phyloP scores from a whole-genome alignment of 805 yeast genomes.

The Ogataea naganishii region DNA sequence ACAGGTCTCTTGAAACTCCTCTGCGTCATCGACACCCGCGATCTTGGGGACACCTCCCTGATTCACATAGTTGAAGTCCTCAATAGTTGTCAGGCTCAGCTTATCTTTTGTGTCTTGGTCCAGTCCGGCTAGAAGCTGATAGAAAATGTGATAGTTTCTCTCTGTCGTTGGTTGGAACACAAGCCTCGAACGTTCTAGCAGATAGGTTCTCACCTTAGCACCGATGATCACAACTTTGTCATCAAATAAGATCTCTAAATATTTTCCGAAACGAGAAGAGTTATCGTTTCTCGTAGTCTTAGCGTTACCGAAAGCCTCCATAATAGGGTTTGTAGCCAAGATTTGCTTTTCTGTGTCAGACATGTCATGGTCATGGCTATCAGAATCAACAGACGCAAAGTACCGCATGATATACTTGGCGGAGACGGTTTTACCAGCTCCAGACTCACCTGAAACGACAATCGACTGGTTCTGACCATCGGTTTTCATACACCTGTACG shows the following conservation, averaged over 20 bases:
- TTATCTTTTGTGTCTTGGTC: slow-evolving; percentile 42
- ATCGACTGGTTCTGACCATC: slow-evolving; percentile 86
- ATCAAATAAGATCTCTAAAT: slow-evolving; percentile 84
- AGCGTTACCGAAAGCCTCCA: slow-evolving; percentile 98
- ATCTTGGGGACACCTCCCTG: slow-evolving; percentile 77
- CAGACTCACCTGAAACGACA: slow-evolving; percentile 95
- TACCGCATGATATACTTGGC: slow-evolving; percentile 97
- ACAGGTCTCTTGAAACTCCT: slow-evolving; percentile 67
- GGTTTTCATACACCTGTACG: slow-evolving; percentile 87
- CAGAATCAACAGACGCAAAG: slow-evolving; percentile 83
- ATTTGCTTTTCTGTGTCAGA: slow-evolving; percentile 90
- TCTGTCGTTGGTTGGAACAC: slow-evolving; percentile 90
- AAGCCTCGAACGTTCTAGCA: slow-evolving; percentile 86
- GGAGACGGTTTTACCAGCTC: slow-evolving; percentile 97
- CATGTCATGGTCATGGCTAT: slow-evolving; percentile 47
- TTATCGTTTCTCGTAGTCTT: slow-evolving; percentile 95
- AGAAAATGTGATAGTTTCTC: slow-evolving; percentile 91
- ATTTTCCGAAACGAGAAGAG: slow-evolving; percentile 96
- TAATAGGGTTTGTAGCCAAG: slow-evolving; percentile 91
- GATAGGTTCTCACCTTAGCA: slow-evolving; percentile 87
- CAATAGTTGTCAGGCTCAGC: slow-evolving; percentile 54
- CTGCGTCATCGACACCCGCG: slow-evolving; percentile 71
- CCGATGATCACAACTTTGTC: slow-evolving; percentile 73
- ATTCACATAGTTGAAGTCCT: slow-evolving; percentile 71
- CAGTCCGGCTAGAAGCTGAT: slow-evolving; percentile 78